Base-by-base conservation (phyloP, 345 rosid species). In the Abelmoschus esculentus region DNA sequence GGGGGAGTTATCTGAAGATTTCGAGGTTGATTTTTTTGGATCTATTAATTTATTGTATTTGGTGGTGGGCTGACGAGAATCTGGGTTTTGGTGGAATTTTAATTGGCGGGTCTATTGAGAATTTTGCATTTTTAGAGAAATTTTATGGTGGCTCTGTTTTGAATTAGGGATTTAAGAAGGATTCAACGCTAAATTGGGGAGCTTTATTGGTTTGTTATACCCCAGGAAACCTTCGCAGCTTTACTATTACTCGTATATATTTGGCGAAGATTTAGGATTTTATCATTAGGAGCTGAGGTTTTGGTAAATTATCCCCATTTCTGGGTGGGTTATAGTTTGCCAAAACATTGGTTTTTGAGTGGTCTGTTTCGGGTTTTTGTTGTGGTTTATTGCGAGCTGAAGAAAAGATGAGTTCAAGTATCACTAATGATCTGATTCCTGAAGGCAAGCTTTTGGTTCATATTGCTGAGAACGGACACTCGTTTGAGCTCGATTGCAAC, bases 401-500 rank as follows among this genome's bases (percentile, higher is more conserved):
- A 69, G 42, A 29, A 72, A 84, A 66, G 80, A 96, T 96, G 99
- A 90, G 89, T 82, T 87, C 84, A 47, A 81, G 87, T 80, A 77
- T 84, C 50, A 78, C 82, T 1, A 86, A 77, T 69, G 83, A 77
- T 57, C 79, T 75, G 32, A 79, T 85, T 80, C 82, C 78, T 59
- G 83, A 65, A 44, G 92, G 85, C 70, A 95, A 85, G 84, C 96
- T 95, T 73, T 75, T 85, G 74, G 89, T 95, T 70, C 90, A 89
- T 72, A 76, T 92, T 74, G 92, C 99, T 18, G 98, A 95, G 77
- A 86, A 92, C 74, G 99, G 99, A 13, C 93, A 69, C 69, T 87
- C 97, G 2, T 85, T 83, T 73, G 89, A 81, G 73, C 84, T 92
- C 28, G 84, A 85, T 8, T 92, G 96, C 78, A 70, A 81, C 73